Evolutionary conservation across 352 stramenopile genomes (phyloP), one percentile per base, ranked within the genome.

Genomic region (Chrysophaeum taylorii): DNA sequence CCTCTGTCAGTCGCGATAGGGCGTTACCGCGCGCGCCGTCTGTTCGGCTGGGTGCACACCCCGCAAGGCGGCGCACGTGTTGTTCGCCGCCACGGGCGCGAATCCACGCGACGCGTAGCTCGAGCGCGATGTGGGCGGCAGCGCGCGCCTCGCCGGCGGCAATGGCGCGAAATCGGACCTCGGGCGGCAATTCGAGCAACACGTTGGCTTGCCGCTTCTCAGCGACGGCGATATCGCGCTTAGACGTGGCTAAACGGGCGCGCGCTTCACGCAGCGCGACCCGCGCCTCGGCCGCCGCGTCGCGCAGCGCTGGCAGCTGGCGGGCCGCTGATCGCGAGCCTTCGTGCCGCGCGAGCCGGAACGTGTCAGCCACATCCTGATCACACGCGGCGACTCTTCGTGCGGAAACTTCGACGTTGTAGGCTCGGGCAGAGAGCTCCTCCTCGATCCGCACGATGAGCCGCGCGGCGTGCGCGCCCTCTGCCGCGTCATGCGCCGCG

Each of bases 401-500:
- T 9, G 21, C 2, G 15, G 52, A 15, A 2, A 23, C 9, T 23
- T 66, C 16, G 33, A 9, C 12, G n/a, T 7, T 31, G 7, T 57
- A 35, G 33, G 38, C 69, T n/a, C 29, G 12, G 35, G 70, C 68
- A 29, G 31, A 53, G 18, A 38, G 35, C 9, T 70, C 41, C 29
- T 70, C 69, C 2, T 23, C 37, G 48, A 69, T 57, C 4, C 43
- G 29, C 25, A 64, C 39, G 14, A 54, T 41, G 42, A 27, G 35
- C 60, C 29, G 15, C 21, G 53, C 53, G 38, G 23, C 42, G 38
- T 45, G 42, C 2, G 69, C 60, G 5, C 38, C 69, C 57, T 73
- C 69, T 14, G 67, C 31, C n/a, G 69, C 69, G 33, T 64, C 45
- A 4, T 70, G 53, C 2, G 69, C 69, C n/a, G 36, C 21, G 33